Evolutionary conservation across 2,329 filamentous ascomycete species (phyloP), one percentile per base, ranked within the genome.

Genomic region (Colletotrichum zoysiae): DNA sequence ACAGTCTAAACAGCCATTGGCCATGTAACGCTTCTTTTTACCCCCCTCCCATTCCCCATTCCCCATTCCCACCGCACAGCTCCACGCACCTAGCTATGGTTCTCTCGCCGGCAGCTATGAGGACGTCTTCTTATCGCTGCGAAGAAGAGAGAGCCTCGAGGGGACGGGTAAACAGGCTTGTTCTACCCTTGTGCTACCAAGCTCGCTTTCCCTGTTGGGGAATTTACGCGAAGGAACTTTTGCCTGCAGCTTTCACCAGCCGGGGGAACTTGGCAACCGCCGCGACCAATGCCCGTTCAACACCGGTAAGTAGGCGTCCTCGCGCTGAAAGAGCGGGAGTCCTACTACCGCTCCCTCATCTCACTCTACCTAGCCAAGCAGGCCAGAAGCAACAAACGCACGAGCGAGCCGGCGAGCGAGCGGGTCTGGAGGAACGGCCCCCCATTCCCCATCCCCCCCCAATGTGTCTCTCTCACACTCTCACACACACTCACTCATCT

Each of bases 151-250:
- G 56, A 35, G 23, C 50, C 40, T 60, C 67, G 42, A 71, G 40
- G 56, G 56, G 50, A 73, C 56, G 61, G 70, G 70, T 67, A 73
- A 62, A 73, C 67, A 67, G 70, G 67, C 67, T 71, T 66, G 66
- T 70, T 71, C 48, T 71, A 73, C 67, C 70, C 70, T 71, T 73
- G 70, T 73, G 70, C 67, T 71, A 78, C 67, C 71, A 78, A 76
- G 77, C 78, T 78, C 76, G 79, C 76, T 80, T 81, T 76, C 79
- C 81, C 75, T 78, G 78, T 76, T 76, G 65, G 78, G 79, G 76
- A 80, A 79, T 62, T 76, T 81, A 78, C 77, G 77, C 80, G 77
- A 82, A 74, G 81, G 80, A 80, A 82, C 81, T 82, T 82, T 82
- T 82, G 81, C 80, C 79, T 77, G 77, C 77, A 76, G 77, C 78